Conservation (phyloP, 176 grass and related monocot genomes). For the Carex cristatella region DNA sequence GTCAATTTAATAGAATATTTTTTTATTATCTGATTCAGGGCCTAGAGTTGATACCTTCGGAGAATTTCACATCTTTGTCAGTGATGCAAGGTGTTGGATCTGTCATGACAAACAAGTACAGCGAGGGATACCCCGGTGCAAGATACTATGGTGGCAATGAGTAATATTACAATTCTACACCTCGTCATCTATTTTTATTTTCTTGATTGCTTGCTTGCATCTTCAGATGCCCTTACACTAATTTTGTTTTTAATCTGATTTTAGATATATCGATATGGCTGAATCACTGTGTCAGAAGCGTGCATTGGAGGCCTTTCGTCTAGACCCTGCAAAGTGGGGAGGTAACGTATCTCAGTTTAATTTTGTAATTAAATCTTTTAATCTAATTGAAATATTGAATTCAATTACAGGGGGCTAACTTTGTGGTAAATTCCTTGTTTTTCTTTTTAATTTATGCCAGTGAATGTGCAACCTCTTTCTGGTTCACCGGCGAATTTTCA, state of each 20-base stretch:
- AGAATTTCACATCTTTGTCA: slow-evolving; percentile 90
- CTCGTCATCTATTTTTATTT: not conserved
- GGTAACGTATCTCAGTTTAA: slow-evolving; percentile 33
- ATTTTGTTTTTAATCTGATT: slow-evolving; percentile 22
- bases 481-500: slow-evolving; percentile 97
- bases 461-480: slow-evolving; percentile 95
- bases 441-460: slow-evolving; percentile 33
- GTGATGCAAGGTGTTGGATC: slow-evolving; percentile 99
- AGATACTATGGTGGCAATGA: slow-evolving; percentile 99
- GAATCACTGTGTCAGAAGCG: slow-evolving; percentile 91
- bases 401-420: not conserved
- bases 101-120: slow-evolving; percentile 99
- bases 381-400: not conserved
- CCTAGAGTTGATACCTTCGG: slow-evolving; percentile 94
- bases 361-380: not conserved
- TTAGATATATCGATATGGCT: slow-evolving; percentile 93
- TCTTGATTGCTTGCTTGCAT: not conserved
- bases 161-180: slow-evolving; percentile 28
- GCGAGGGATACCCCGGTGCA: slow-evolving; percentile 94
- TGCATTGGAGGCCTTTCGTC: slow-evolving; percentile 73
- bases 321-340: slow-evolving; percentile 97
- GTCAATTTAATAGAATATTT: not conserved
- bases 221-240: not conserved
- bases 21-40: slow-evolving; percentile 37
- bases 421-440: not conserved